Conservation (phyloP, 768 basidiomycete genomes). For the Hypholoma sublateritium region DNA sequence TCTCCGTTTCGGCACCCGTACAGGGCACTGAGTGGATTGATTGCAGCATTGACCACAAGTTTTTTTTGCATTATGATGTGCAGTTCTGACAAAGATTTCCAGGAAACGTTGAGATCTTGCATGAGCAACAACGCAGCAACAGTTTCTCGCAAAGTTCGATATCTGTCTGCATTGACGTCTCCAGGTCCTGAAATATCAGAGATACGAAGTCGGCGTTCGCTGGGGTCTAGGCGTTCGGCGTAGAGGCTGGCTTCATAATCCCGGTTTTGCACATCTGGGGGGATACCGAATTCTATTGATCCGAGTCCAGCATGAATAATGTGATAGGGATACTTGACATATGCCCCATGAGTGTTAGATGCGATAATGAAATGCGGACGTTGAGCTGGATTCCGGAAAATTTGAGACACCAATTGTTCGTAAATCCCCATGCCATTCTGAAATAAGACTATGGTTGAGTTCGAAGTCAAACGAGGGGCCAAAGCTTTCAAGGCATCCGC, state of each 20-base stretch:
- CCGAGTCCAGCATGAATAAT: conserved; percentile 75
- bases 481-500: conserved; percentile 56
- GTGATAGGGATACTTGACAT: conserved; percentile 47
- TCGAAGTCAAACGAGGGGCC: conserved; percentile 56
- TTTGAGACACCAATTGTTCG: conserved; percentile 62
- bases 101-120: conserved; percentile 55
- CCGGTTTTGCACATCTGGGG: conserved; percentile 63
- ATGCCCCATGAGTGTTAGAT: conserved; percentile 80
- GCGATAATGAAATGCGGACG: conserved; percentile 88
- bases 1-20: conserved; percentile 80
- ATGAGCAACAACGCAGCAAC: conserved; percentile 61
- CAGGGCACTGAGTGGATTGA: conserved; percentile 87
- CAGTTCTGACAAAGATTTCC: conserved; percentile 66
- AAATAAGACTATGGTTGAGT: conserved; percentile 86
- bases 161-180: conserved; percentile 40
- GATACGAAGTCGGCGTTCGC: conserved; percentile 45
- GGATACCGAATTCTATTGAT: conserved; percentile 73
- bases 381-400: conserved; percentile 71
- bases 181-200: conserved; percentile 49
- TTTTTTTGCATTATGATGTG: conserved; percentile 75
- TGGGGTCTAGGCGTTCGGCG: conserved; percentile 29
- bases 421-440: conserved; percentile 95
- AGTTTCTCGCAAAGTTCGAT: conserved; percentile 66
- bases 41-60: conserved; percentile 75
- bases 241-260: conserved; percentile 60